phyloP scores from a whole-genome alignment of 2,329 filamentous ascomycete genomes.

The Fusarium sp. region DNA sequence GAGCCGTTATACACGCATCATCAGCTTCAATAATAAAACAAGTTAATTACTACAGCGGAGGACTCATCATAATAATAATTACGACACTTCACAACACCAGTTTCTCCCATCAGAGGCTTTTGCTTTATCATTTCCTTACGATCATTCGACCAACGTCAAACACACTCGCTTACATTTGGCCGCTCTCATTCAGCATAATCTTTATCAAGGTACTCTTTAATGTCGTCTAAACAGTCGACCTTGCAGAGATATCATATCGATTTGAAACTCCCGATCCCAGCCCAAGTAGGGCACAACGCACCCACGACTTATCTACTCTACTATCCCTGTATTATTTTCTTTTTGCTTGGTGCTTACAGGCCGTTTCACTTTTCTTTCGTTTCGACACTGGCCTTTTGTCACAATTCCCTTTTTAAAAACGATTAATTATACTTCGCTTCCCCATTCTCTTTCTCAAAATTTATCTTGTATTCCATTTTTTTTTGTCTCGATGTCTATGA shows the following conservation, averaged over 20 bases:
- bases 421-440: conserved; percentile 35
- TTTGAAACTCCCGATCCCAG: conserved; percentile 29
- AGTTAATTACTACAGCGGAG: conserved; percentile 12
- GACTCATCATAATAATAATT: conserved; percentile 23
- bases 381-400: conserved; percentile 35
- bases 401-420: conserved; percentile 32
- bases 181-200: conserved; percentile 5
- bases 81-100: conserved; percentile 15
- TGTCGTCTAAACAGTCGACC: conserved; percentile 16
- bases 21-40: conserved; percentile 63
- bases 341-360: conserved; percentile 39
- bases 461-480: conserved; percentile 33
- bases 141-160: conserved; percentile 13
- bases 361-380: conserved; percentile 33
- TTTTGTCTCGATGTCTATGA: conserved; percentile 38
- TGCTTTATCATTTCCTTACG: conserved; percentile 10
- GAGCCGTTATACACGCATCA: conserved; percentile 56
- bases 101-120: conserved; percentile 1
- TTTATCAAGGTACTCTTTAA: conserved; percentile 14
- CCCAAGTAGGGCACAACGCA: conserved; percentile 38
- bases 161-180: conserved; percentile 20
- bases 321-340: conserved; percentile 38
- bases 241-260: conserved; percentile 33
- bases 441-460: conserved; percentile 20
- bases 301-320: conserved; percentile 38